Conservation (phyloP, 2,329 filamentous ascomycete species). For the Trichoderma citrinoviride region DNA sequence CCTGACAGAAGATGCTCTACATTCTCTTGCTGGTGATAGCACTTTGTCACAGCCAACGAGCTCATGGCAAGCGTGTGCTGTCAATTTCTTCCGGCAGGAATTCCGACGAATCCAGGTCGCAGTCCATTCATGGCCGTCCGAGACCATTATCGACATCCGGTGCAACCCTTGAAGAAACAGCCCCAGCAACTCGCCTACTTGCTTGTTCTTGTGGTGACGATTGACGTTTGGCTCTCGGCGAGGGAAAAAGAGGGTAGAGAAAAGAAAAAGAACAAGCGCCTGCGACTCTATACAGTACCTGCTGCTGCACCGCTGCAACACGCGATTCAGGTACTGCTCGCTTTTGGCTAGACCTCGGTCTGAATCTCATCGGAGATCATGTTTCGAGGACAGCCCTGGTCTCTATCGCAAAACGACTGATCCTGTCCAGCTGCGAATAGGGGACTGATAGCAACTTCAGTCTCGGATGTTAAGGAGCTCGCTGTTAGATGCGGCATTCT, state of each 20-base stretch:
- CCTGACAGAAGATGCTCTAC: background rate
- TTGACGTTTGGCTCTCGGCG: background rate
- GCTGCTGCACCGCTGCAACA: background rate
- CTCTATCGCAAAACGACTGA: background rate
- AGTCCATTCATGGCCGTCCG: background rate
- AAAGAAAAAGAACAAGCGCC: background rate
- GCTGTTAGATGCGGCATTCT: background rate
- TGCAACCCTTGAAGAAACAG: background rate
- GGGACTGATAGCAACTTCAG: background rate
- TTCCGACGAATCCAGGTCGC: background rate
- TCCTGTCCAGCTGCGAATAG: background rate
- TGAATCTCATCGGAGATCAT: background rate
- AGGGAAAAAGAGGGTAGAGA: background rate
- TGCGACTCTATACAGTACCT: background rate
- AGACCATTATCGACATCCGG: background rate
- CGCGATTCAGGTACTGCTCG: background rate
- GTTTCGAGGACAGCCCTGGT: background rate
- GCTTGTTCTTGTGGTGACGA: background rate
- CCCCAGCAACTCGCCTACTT: background rate
- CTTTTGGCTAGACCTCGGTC: constrained; percentile 4
- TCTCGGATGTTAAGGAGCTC: background rate
- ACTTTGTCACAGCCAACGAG: background rate
- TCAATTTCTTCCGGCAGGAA: no score
- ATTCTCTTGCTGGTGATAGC: background rate
- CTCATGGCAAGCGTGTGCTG: background rate